Conservation (phyloP, 177 flowering plant genomes). For the Tripterygium wilfordii region DNA sequence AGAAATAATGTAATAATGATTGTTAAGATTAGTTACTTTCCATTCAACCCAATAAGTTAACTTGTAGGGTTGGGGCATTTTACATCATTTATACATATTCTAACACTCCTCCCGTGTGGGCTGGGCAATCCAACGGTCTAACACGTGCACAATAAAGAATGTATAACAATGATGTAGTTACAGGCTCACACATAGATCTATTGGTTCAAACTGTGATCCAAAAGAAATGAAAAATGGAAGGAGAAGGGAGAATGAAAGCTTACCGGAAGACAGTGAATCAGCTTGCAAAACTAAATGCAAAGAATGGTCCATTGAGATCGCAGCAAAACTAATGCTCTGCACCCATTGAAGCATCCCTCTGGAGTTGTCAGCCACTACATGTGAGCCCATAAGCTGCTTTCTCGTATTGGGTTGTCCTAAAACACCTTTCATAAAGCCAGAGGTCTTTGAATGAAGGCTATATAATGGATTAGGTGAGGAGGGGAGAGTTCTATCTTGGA, state of each 20-base stretch:
- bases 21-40: too few relatives aligned
- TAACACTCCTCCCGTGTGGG: too few relatives aligned
- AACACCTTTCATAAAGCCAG: slow-evolving; percentile 70
- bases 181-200: too few relatives aligned
- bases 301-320: slow-evolving; percentile 76
- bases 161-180: too few relatives aligned
- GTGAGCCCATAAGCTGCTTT: slow-evolving; percentile 77
- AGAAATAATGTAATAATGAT: too few relatives aligned
- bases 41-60: too few relatives aligned
- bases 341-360: slow-evolving; percentile 90
- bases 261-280: slow-evolving; percentile 62
- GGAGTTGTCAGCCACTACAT: slow-evolving; percentile 49
- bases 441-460: slow-evolving; percentile 62
- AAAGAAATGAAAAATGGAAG: neutral
- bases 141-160: too few relatives aligned
- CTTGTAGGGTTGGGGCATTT: too few relatives aligned
- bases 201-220: neutral
- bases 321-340: slow-evolving; percentile 82
- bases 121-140: too few relatives aligned
- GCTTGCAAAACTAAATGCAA: slow-evolving; percentile 65
- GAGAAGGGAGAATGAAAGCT: slow-evolving; percentile 3
- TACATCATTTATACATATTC: too few relatives aligned
- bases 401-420: slow-evolving; percentile 64
- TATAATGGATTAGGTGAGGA: slow-evolving; percentile 81
- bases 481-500: slow-evolving; percentile 79